phyloP scores from a whole-genome alignment of 768 basidiomycete species.

The Serpula lacrymans region DNA sequence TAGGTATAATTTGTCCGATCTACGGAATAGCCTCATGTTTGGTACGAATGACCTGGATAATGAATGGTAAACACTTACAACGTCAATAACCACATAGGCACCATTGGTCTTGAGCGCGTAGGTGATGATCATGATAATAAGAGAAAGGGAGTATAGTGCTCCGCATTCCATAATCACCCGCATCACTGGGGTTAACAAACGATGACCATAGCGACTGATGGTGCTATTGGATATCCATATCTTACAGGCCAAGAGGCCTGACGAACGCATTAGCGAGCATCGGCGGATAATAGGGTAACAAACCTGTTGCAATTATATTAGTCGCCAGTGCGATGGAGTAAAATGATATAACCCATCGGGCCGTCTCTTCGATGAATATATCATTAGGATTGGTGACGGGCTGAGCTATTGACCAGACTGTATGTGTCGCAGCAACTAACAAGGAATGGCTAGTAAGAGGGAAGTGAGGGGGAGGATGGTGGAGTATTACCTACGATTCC shows the following conservation, averaged over 20 bases:
- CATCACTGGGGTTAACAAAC: not conserved
- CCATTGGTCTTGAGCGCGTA: conserved; percentile 1
- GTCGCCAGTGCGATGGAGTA: conserved; percentile 17
- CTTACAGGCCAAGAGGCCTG: not conserved
- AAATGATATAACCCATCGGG: conserved; percentile 13
- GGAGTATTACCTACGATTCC: not conserved
- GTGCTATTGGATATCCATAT: not conserved
- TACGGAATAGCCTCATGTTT: too few species aligned
- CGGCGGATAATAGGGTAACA: not conserved
- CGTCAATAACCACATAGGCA: conserved; percentile 2
- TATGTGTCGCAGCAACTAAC: not conserved
- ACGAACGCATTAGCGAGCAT: not conserved
- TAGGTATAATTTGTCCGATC: conserved; percentile 6
- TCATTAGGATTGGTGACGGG: not conserved
- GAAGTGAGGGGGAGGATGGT: too few species aligned
- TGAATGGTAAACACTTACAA: not conserved
- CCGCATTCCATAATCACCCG: conserved; percentile 1
- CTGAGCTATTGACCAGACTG: conserved; percentile 8
- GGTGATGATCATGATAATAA: conserved; percentile 1
- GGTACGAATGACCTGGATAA: too few species aligned
- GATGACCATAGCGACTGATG: too few species aligned
- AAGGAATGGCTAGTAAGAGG: not conserved
- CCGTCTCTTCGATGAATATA: conserved; percentile 1
- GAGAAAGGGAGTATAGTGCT: conserved; percentile 1
- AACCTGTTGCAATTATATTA: conserved; percentile 18